phyloP scores from a whole-genome alignment of 163 green algal genomes.

The Scenedesmus sp. region DNA sequence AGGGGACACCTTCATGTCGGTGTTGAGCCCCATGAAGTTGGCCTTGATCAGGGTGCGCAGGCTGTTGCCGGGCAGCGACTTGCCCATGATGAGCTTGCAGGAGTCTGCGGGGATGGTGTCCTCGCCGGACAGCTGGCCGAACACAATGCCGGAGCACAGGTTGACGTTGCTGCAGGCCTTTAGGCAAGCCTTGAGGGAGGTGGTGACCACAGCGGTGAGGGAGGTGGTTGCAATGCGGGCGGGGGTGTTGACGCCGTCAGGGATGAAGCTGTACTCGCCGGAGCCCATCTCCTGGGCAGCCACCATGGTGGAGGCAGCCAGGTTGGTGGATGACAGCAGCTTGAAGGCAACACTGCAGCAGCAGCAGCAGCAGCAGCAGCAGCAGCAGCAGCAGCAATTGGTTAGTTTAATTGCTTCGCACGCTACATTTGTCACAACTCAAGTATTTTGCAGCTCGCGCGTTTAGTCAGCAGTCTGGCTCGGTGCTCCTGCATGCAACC shows the following conservation, averaged over 20 bases:
- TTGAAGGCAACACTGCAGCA: conserved; percentile 1
- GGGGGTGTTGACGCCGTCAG: not conserved
- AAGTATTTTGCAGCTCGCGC: too few relatives aligned
- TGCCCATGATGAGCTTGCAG: not conserved
- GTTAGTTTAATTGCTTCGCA: too few relatives aligned
- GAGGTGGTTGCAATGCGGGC: not conserved
- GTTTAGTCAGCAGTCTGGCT: too few relatives aligned
- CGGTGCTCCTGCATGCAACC: too few relatives aligned
- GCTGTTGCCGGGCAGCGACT: not conserved
- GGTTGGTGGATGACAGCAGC: not conserved
- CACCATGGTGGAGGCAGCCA: not conserved
- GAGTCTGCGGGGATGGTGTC: not conserved
- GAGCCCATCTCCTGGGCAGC: conserved; percentile 4
- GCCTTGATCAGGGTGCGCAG: conserved; percentile 13
- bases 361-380: not conserved
- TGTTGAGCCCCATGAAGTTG: conserved; percentile 16
- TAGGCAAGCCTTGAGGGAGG: not conserved
- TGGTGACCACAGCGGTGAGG: not conserved
- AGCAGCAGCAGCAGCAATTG: not conserved
- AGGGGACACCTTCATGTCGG: not conserved
- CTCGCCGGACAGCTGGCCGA: not conserved
- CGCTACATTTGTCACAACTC: too few relatives aligned
- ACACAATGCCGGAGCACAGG: not conserved
- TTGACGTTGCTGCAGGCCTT: not conserved
- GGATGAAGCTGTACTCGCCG: not conserved